phyloP scores from a whole-genome alignment of 176 grass and related monocot genomes.

The Juncus effusus region DNA sequence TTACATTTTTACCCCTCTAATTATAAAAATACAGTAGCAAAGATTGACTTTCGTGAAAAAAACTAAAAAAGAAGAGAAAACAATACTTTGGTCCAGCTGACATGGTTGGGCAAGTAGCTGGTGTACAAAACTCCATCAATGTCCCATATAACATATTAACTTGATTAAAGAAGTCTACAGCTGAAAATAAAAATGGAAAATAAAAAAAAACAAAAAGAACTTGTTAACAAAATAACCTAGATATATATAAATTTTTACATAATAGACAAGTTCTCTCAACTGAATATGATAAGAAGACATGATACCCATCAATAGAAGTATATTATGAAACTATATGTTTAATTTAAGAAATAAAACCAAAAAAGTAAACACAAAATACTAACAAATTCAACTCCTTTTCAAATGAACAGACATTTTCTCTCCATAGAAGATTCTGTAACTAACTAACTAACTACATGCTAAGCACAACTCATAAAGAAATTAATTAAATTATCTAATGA shows the following conservation, averaged over 20 bases:
- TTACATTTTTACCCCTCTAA: background rate
- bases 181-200: conserved; percentile 42
- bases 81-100: conserved; percentile 82
- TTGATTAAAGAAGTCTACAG: conserved; percentile 98
- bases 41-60: background rate
- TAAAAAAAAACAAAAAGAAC: conserved; percentile 15
- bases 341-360: too few species aligned
- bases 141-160: conserved; percentile 82
- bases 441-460: too few species aligned
- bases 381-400: too few species aligned
- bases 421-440: too few species aligned
- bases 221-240: background rate
- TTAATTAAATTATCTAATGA: too few species aligned
- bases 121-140: conserved; percentile 85
- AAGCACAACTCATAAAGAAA: too few species aligned
- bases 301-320: conserved; percentile 9
- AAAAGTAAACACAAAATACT: too few species aligned
- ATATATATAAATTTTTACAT: too few species aligned
- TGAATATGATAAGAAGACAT: background rate
- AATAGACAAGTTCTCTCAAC: too few species aligned
- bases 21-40: background rate
- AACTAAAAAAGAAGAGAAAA: background rate
- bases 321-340: background rate
- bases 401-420: too few species aligned
- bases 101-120: conserved; percentile 80